Evolutionary conservation across 805 yeast species (phyloP).

Genomic region (Kodamaea kaohsiungensis): DNA sequence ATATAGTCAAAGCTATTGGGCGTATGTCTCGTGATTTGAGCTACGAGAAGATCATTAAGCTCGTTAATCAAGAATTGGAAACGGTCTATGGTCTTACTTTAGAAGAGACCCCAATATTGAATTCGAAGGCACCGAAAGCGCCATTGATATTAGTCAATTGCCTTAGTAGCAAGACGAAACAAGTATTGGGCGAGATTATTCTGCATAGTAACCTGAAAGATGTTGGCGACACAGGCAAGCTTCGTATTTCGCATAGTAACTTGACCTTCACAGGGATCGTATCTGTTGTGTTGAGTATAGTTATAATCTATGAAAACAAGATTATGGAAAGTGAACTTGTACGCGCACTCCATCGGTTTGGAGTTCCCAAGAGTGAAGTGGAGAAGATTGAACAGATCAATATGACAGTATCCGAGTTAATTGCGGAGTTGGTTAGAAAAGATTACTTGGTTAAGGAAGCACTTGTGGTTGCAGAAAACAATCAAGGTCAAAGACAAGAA

Average conservation of each 20-base stretch:
- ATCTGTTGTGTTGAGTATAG: slow-evolving; percentile 26
- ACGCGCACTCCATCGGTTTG: slow-evolving; percentile 20
- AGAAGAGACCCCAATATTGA: slow-evolving; percentile 16
- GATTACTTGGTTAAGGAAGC: slow-evolving; percentile 28
- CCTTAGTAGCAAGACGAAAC: slow-evolving; percentile 20
- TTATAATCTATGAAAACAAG: slow-evolving; percentile 35
- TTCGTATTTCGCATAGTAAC: slow-evolving; percentile 3
- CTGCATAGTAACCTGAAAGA: slow-evolving; percentile 19
- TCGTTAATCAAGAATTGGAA: slow-evolving; percentile 19
- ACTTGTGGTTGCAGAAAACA: slow-evolving; percentile 1
- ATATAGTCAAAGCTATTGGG: slow-evolving; percentile 15
- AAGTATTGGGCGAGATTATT: slow-evolving; percentile 24
- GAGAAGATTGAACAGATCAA: slow-evolving; percentile 12
- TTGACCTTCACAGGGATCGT: slow-evolving; percentile 27
- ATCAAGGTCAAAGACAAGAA: slow-evolving; percentile 93
- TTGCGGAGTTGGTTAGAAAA: slow-evolving; percentile 27
- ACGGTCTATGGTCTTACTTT: slow-evolving; percentile 30
- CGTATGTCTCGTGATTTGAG: slow-evolving; percentile 4
- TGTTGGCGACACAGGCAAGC: slow-evolving; percentile 14
- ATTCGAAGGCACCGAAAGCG: slow-evolving; percentile 10
- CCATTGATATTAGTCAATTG: slow-evolving; percentile 23
- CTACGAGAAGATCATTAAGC: slow-evolving; percentile 18
- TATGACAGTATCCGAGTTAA: slow-evolving; percentile 19
- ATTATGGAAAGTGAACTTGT: slow-evolving; percentile 28
- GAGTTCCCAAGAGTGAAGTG: slow-evolving; percentile 13